Base-by-base conservation (phyloP, 116 monocot genomes). In the Posidonia oceanica region DNA sequence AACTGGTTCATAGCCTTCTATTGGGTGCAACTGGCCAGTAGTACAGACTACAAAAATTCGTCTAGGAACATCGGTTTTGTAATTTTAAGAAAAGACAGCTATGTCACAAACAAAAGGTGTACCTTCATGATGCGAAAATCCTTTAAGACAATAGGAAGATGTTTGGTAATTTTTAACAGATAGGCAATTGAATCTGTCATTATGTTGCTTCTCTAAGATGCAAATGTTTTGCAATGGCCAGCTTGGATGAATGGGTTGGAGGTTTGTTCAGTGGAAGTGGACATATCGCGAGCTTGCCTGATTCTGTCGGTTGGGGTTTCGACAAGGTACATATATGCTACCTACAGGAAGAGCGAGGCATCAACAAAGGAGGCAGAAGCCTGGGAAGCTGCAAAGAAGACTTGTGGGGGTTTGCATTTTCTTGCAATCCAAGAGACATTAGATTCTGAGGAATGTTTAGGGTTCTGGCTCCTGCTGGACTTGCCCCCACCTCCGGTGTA, bases 161-260 rank as follows among this genome's bases (percentile, higher is more conserved):
- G 29, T 29, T 29, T 29, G 29, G 1, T 29, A 29, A 29, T 29
- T 29, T 29, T 29, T 29, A 29, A 29, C 29, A 29, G 29, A 29
- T 29, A 29, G 29, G 29, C 29, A 29, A 29, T 29, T 0, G 1
- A 29, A 0, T 29, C 29, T 48, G 48, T 48, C 7, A 7, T 48
- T 12, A 48, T 7, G 48, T 0, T 48, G 12, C 48, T 48, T 48
- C 5, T 48, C 48, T 8, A 12, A 48, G 7, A 10, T 62, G 36
- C 62, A 52, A 52, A 17, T 41, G n/a, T 59, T 17, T 16, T 72
- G 29, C 62, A 10, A 72, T 84, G 44, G 39, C 14, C 81, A 96
- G 96, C 85, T 71, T 96, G 96, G 96, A 96, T 91, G 91, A 91
- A 89, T 75, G 96, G 96, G 17, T 71, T 95, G 74, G 94, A 95